Percentiles rank a stretch among this genome's conserved stretches.
These are phyloP conservation scores for Dactylellina haptotyla DNA, from an alignment of 2,329 filamentous ascomycete genomes.

Conservation along the genomic window DNA sequence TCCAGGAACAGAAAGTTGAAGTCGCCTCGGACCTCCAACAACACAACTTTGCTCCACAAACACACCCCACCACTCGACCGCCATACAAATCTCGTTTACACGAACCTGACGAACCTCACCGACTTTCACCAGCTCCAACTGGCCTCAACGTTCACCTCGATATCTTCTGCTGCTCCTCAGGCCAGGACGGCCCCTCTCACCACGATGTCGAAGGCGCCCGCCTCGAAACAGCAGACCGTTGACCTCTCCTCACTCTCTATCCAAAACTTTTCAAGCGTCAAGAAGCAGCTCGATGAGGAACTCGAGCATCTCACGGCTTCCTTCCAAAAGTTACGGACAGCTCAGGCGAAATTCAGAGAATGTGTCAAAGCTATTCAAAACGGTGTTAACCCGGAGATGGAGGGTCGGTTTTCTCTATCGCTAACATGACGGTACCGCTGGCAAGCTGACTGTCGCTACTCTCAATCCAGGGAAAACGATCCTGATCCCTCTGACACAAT, in stretches of 20 bases:
- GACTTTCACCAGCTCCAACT: background rate
- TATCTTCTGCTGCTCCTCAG: too few relatives aligned
- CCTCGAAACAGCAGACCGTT: conserved; percentile 62
- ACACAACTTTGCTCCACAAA: conserved; percentile 33
- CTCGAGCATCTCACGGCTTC: conserved; percentile 92
- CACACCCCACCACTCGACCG: conserved; percentile 36
- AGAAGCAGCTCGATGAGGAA: conserved; percentile 95
- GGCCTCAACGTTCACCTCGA: too few relatives aligned
- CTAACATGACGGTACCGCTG: background rate
- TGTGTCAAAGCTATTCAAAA: conserved; percentile 80
- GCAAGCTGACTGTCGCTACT: background rate
- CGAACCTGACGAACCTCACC: background rate
- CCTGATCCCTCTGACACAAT: conserved; percentile 93
- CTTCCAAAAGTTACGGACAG: conserved; percentile 86
- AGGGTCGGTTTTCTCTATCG: conserved; percentile 59
- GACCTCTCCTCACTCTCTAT: conserved; percentile 80
- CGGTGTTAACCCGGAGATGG: conserved; percentile 64
- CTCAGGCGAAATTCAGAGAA: conserved; percentile 90
- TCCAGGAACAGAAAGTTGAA: conserved; percentile 2
- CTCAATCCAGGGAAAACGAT: conserved; percentile 69
- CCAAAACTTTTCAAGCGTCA: conserved; percentile 87
- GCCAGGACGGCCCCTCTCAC: too few relatives aligned
- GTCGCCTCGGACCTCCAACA: conserved; percentile 16
- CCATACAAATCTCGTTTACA: too few relatives aligned
- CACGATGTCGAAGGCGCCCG: conserved; percentile 38